These are phyloP conservation scores for Cylindrotheca fusiformis DNA, from an alignment of 108 stramenopile genomes.

Conservation along the genomic window DNA sequence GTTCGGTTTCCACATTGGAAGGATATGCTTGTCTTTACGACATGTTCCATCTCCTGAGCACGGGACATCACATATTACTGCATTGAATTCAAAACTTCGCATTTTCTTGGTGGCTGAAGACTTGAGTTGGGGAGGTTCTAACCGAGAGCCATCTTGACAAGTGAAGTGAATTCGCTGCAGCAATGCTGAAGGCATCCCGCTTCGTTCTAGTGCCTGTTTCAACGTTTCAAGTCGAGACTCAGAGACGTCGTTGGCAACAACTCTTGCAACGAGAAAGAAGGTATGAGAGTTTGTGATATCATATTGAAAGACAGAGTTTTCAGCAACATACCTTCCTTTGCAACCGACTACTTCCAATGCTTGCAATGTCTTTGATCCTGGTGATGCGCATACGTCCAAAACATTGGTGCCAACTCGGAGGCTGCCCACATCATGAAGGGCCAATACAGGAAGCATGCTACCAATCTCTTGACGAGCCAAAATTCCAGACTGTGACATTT, in stretches of 20 bases:
- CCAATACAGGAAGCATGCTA: constrained; percentile 70
- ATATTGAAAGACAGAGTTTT: neutral
- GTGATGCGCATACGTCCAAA: constrained; percentile 83
- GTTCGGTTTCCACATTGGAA: constrained; percentile 71
- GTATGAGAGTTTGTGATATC: no score
- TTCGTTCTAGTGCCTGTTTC: constrained; percentile 60
- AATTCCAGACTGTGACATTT: constrained; percentile 42
- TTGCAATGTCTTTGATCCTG: constrained; percentile 88
- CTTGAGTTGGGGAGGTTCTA: neutral
- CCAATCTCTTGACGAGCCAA: constrained; percentile 82
- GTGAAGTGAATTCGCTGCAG: constrained; percentile 8
- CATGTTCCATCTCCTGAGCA: constrained; percentile 89
- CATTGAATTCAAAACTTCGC: constrained; percentile 39
- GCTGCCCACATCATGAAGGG: constrained; percentile 32
- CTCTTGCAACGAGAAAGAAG: constrained; percentile 17
- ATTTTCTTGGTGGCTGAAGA: neutral
- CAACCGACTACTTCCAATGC: constrained; percentile 55
- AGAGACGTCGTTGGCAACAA: constrained; percentile 86
- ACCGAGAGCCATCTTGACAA: constrained; percentile 12
- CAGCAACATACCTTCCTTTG: neutral
- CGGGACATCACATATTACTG: constrained; percentile 84
- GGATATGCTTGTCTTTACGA: constrained; percentile 74
- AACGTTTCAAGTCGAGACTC: constrained; percentile 60
- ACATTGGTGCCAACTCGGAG: constrained; percentile 23
- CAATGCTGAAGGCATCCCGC: constrained; percentile 31